A percentile compares a stretch with the other conserved stretches of the same genome.
These are phyloP conservation scores for Vicia faba DNA, from an alignment of 306 rosid genomes.

Conservation along the genomic window DNA sequence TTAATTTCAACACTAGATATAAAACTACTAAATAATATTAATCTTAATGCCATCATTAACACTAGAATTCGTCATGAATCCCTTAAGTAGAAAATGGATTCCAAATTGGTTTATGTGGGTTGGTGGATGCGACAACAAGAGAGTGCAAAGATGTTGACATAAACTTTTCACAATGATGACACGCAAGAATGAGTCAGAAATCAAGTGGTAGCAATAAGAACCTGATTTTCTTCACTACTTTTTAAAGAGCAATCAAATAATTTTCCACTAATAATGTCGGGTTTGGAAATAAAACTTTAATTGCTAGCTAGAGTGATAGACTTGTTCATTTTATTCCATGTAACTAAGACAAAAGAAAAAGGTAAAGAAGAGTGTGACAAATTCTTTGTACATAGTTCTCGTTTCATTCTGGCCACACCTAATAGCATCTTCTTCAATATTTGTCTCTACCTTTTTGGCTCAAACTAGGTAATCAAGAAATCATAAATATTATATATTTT, in stretches of 20 bases:
- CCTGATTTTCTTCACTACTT: constrained; percentile 17
- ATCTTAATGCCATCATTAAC: no score
- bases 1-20: no score
- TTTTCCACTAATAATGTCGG: constrained; percentile 42
- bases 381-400: background rate
- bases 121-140: constrained; percentile 51
- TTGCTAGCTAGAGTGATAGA: background rate
- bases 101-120: constrained; percentile 40
- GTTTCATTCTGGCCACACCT: background rate
- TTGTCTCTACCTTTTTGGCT: background rate
- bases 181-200: constrained; percentile 36
- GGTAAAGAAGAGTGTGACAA: background rate
- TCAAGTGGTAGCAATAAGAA: constrained; percentile 28
- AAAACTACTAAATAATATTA: no score
- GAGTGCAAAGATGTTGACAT: constrained; percentile 25
- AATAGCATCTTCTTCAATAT: background rate
- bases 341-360: background rate
- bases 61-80: background rate
- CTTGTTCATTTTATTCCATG: constrained; percentile 9
- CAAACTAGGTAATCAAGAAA: background rate
- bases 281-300: constrained; percentile 5
- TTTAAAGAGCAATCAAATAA: constrained; percentile 29
- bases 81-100: background rate
- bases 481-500: no score
- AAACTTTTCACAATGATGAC: constrained; percentile 29